phyloP scores from a whole-genome alignment of 768 basidiomycete genomes.

The Kwoniella sp. region DNA sequence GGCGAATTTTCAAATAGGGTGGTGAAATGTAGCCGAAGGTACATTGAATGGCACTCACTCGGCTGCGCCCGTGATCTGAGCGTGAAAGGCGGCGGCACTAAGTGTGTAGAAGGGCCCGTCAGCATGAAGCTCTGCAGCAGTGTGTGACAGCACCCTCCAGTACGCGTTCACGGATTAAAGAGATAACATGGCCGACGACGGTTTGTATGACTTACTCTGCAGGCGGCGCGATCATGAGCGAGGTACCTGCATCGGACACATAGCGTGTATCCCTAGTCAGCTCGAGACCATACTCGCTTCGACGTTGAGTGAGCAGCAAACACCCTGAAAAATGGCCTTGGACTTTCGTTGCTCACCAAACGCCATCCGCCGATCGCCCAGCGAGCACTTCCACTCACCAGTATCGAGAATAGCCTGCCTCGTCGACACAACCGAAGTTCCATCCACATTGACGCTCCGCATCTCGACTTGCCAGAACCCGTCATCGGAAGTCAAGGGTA shows the following conservation, averaged over 20 bases:
- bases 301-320: no score
- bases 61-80: conserved; percentile 63
- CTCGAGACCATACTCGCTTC: no score
- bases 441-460: conserved; percentile 66
- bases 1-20: no score
- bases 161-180: not conserved
- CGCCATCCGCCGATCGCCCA: no score
- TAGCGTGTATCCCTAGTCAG: not conserved
- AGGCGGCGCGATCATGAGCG: conserved; percentile 50
- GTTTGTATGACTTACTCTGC: conserved; percentile 24
- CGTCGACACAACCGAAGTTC: conserved; percentile 56
- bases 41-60: conserved; percentile 44
- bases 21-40: no score
- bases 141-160: no score
- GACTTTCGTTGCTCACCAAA: no score
- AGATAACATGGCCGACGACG: not conserved
- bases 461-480: conserved; percentile 77
- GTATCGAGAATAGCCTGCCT: conserved; percentile 77
- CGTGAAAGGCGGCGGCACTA: conserved; percentile 61
- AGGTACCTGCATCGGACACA: conserved; percentile 35
- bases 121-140: not conserved
- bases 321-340: no score
- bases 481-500: conserved; percentile 15
- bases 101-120: not conserved
- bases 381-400: conserved; percentile 60